Evolutionary conservation across 1,284 basidiomycete genomes (phyloP), one percentile per base, ranked within the genome.

Genomic region (Pseudozyma thailandica): DNA sequence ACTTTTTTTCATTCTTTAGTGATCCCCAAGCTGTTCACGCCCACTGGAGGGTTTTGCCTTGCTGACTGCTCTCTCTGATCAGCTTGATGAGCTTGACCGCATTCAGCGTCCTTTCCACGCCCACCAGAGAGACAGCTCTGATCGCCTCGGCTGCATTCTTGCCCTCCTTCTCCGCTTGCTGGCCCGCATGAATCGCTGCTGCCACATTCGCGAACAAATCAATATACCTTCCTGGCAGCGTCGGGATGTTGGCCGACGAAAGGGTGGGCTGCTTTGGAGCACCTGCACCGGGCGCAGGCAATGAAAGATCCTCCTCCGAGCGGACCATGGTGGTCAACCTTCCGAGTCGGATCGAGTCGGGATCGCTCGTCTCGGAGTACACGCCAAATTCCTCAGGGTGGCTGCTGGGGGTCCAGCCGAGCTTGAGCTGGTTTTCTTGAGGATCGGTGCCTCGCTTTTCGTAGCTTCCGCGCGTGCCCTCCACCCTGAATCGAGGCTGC

Each of bases 361-460:
- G 73, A 16, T 77, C 77, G 4, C 46, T 27, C 0, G 45, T 35
- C 10, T 77, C 73, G 51, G 64, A 61, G 55, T 82, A 80, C 0
- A 61, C 52, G 13, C 80, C 80, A 51, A 82, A 82, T 23, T 70
- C 51, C n/a, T 81, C 74, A 10, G 62, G 52, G 37, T 78, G 72
- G 16, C 66, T 58, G 5, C 44, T 27, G 12, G 80, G 79, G 0
- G 69, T 73, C 76, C 75, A 79, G 12, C 79, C 79, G 13, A 50
- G 41, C 57, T 81, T 81, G 50, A 81, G 72, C 55, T 82, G 81
- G 42, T 71, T 66, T 52, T 81, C 81, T 45, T 82, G 81, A 10
- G 81, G 81, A 50, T 82, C 81, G 0, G 68, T 72, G 21, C 79
- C 81, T 9, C 54, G 54, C 68, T 81, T 82, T 37, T 74, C 70